Evolutionary conservation across 2,329 filamentous ascomycete genomes (phyloP).

Genomic region (Colletotrichum navitas): DNA sequence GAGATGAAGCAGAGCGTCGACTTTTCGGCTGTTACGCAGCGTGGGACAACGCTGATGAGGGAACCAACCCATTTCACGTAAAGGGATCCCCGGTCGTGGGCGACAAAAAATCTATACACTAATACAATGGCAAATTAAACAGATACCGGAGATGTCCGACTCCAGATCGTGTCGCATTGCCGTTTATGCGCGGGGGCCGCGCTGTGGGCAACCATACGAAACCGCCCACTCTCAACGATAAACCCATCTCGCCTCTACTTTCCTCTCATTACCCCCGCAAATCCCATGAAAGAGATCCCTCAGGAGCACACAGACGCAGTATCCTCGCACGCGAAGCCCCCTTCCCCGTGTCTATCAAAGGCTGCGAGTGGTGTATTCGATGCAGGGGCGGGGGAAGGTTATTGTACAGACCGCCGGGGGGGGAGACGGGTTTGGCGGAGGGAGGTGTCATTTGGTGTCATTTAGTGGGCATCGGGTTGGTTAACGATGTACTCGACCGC

Average conservation of each 20-base stretch:
- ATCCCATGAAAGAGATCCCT: conserved; percentile 17
- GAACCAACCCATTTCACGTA: not conserved
- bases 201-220: conserved; percentile 34
- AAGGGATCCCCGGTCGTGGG: not conserved
- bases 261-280: conserved; percentile 18
- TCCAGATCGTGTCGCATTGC: conserved; percentile 45
- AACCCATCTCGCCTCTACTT: conserved; percentile 19
- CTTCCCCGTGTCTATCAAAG: conserved; percentile 25
- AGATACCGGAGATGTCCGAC: conserved; percentile 26
- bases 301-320: conserved; percentile 26
- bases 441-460: conserved; percentile 1
- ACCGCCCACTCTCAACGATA: conserved; percentile 29
- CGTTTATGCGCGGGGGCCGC: conserved; percentile 25
- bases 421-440: conserved; percentile 33
- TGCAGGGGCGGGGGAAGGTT: conserved; percentile 26
- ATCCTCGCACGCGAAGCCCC: conserved; percentile 19
- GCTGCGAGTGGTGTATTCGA: conserved; percentile 41
- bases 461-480: conserved; percentile 88
- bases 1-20: not conserved
- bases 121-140: conserved; percentile 48
- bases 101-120: conserved; percentile 52
- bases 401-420: conserved; percentile 43
- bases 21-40: too few species aligned
- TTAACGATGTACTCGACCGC: conserved; percentile 93
- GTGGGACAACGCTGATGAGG: not conserved